Percentiles rank a stretch among this genome's conserved stretches.
These are phyloP conservation scores for Areca catechu DNA, from an alignment of 176 grass and related monocot genomes.

Conservation along the genomic window DNA sequence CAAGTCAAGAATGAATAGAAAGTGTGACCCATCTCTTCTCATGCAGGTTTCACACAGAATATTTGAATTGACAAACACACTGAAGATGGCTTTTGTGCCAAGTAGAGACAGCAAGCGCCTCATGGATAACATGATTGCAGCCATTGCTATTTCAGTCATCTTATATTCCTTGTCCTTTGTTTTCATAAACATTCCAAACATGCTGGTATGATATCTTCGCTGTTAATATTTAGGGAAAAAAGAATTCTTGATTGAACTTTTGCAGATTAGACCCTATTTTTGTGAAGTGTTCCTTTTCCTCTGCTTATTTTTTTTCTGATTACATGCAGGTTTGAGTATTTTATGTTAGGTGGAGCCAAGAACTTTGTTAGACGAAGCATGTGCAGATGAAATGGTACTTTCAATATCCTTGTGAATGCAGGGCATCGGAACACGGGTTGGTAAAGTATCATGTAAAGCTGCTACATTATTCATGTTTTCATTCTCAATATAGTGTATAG, in stretches of 20 bases:
- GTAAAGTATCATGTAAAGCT: slow-evolving; percentile 15
- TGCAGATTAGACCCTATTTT: too few species aligned
- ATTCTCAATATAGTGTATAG: too few species aligned
- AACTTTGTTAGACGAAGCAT: too few species aligned
- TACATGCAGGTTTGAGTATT: too few species aligned
- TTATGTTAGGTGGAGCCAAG: too few species aligned
- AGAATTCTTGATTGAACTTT: too few species aligned
- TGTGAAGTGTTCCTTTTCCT: too few species aligned
- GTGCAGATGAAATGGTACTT: too few species aligned
- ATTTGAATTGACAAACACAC: slow-evolving; percentile 9
- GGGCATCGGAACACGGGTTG: slow-evolving; percentile 55
- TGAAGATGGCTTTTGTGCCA: slow-evolving; percentile 19
- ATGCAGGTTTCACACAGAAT: slow-evolving; percentile 16
- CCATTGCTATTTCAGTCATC: not conserved
- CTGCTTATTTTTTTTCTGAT: too few species aligned
- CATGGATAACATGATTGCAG: slow-evolving; percentile 10
- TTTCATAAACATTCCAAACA: slow-evolving; percentile 1
- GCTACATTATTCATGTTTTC: too few species aligned
- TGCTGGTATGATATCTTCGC: slow-evolving; percentile 3
- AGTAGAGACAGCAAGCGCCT: slow-evolving; percentile 15
- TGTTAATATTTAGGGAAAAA: too few species aligned
- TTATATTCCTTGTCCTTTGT: slow-evolving; percentile 13
- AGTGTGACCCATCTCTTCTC: not conserved
- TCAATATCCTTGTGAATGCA: too few species aligned
- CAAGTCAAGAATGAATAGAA: not conserved